Base-by-base conservation (phyloP, 148 eudicot species). In the Fagopyrum esculentum region DNA sequence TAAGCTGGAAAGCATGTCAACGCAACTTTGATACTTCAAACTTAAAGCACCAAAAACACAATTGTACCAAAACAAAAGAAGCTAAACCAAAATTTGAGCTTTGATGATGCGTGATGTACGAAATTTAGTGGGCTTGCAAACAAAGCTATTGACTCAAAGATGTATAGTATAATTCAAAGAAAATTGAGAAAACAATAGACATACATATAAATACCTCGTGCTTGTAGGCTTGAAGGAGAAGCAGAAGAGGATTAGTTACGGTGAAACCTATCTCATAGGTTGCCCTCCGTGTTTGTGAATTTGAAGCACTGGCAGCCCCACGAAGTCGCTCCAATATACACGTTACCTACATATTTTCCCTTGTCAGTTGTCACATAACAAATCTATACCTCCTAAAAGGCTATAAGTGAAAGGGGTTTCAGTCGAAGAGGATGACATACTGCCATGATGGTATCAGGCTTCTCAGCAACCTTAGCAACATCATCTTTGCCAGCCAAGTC, bases 281-380 rank as follows among this genome's bases (percentile, higher is more conserved):
- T 78, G 98, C 97, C 82, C 85, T 90, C 80, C 89, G 97, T 50
- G 89, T 92, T 75, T 93, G 87, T 80, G 98, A 93, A 82, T 95
- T 97, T 71, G 93, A 85, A 61, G 96, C 98, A 84, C 92, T 83
- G 68, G 97, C 90, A 85, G 88, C 92, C 79, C 98, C 98, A 81
- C 96, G 94, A 79, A 95, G 89, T 63, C 98, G 91, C 81, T 95
- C 98, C 81, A 92, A 82, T 81, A 92, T 81, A 87, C 97, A 95
- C 76, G 87, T 87, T 71, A 92, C 90, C 98, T 95, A 80, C 69
- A 57, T 60, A 59, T 75, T 70, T 61, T 81, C 48, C 70, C 74
- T 75, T 26, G 45, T 11, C 22, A 19, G 73, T 75, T 26, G 45
- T 11, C 22, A 19, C 19, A 47, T 72, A 12, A 69, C n/a, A 75